Conservation (phyloP, 805 yeast species). For the Candida wancherniae region DNA sequence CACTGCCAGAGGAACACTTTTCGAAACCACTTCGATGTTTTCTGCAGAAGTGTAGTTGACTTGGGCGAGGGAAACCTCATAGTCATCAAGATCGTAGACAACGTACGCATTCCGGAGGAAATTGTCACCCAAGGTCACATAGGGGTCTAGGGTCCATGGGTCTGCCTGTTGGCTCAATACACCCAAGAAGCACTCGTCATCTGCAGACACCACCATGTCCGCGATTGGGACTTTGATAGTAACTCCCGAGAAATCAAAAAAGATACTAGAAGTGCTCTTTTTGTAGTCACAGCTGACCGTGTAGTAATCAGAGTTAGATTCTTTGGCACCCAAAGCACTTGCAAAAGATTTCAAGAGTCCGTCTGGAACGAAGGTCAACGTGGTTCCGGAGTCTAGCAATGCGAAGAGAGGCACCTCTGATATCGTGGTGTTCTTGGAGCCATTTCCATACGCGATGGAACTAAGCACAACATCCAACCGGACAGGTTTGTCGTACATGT, state of each 20-base stretch:
- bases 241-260: slow-evolving; percentile 3
- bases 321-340: neutral
- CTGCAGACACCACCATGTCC: slow-evolving; percentile 5
- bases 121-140: slow-evolving; percentile 61
- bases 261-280: neutral
- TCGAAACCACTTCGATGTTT: slow-evolving; percentile 42
- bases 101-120: slow-evolving; percentile 60
- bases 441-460: slow-evolving; percentile 23
- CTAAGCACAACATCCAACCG: slow-evolving; percentile 47
- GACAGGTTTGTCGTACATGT: slow-evolving; percentile 26
- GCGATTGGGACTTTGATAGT: slow-evolving; percentile 3
- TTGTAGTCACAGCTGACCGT: slow-evolving; percentile 1
- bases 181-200: neutral
- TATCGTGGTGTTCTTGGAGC: slow-evolving; percentile 6
- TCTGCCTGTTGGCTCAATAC: slow-evolving; percentile 14
- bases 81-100: slow-evolving; percentile 60
- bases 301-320: neutral
- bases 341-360: slow-evolving; percentile 18
- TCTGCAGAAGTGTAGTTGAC: slow-evolving; percentile 20
- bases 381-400: slow-evolving; percentile 50
- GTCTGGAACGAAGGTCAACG: slow-evolving; percentile 45
- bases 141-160: slow-evolving; percentile 56
- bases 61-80: slow-evolving; percentile 52
- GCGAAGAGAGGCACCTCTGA: slow-evolving; percentile 6
- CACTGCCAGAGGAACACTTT: slow-evolving; percentile 46